Base-by-base conservation (phyloP, 2,329 filamentous ascomycete species). In the Didymella pomorum region DNA sequence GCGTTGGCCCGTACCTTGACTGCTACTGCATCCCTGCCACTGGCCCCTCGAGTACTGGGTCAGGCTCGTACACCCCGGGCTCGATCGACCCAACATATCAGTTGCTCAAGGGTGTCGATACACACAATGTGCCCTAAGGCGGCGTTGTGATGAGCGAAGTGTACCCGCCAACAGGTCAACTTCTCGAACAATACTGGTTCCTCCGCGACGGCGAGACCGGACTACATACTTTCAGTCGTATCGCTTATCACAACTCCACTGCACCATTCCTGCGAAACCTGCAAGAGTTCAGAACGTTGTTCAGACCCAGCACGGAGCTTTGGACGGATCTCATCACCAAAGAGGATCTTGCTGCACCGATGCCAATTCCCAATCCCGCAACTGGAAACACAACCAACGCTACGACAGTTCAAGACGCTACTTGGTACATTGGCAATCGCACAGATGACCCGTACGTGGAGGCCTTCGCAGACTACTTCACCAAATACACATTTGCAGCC, bases 131-230 rank as follows among this genome's bases (percentile, higher is more conserved):
- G 0, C n/a, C 79, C 6, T 89, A 87, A 68, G 86, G 81, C 3
- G 86, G 86, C 1, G 81, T 88, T 29, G 79, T 83, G 41, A 83
- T 89, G 80, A 83, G 82, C 45, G 85, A 89, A 58, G 83, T 80
- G 0, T 88, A 87, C 66, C 78, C 80, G 0, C 76, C 80, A 0
- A 87, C 86, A 0, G 85, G 85, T 2, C 85, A 88, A 66, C 67
- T 83, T 6, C 76, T 89, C 16, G 82, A 88, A 65, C 86, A 88
- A 66, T 89, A 88, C 71, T 89, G 85, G 84, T 89, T 89, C 64
- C 74, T 89, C 2, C 78, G 84, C 11, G 85, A 87, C 43, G 83
- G 83, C 1, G 86, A 89, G 70, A 88, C 86, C 0, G 86, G 86
- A 0, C 70, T 88, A 33, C 86, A 89, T 66, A 83, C 81, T 0